phyloP scores from a whole-genome alignment of 1,139 yeast species.

The Suhomyces guaymorum region DNA sequence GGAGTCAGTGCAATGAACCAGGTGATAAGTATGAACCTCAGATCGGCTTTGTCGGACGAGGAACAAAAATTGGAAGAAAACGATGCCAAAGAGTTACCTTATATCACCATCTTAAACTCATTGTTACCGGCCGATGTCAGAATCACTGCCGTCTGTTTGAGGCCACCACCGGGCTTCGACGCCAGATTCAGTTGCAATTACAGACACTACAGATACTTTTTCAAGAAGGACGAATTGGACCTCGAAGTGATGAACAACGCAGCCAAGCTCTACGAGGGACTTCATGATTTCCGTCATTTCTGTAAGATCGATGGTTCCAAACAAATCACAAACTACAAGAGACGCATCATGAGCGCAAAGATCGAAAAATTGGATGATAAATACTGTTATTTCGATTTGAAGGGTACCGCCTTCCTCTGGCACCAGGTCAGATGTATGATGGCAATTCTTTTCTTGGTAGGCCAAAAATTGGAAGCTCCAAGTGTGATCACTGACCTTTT shows the following conservation, averaged over 20 bases:
- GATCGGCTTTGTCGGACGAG: constrained; percentile 60
- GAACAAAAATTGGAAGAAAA: constrained; percentile 59
- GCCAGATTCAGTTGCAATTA: constrained; percentile 87
- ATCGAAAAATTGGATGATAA: constrained; percentile 48
- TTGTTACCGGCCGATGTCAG: constrained; percentile 79
- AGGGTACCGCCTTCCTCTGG: constrained; percentile 94
- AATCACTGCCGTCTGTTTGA: constrained; percentile 75
- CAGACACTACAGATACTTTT: constrained; percentile 85
- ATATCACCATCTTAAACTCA: constrained; percentile 72
- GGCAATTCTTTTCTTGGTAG: constrained; percentile 76
- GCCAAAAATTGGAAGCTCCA: constrained; percentile 72
- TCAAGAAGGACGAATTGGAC: constrained; percentile 57
- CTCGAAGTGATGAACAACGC: constrained; percentile 69
- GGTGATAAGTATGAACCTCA: constrained; percentile 75
- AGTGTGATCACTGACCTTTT: constrained; percentile 58
- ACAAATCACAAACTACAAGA: constrained; percentile 73
- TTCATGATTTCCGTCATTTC: constrained; percentile 89
- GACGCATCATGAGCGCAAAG: constrained; percentile 57
- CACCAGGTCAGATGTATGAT: constrained; percentile 98
- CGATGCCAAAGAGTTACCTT: constrained; percentile 73
- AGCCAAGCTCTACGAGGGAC: constrained; percentile 65
- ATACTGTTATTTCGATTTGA: constrained; percentile 69
- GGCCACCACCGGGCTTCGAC: constrained; percentile 82
- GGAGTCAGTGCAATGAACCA: constrained; percentile 98
- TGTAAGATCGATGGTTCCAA: constrained; percentile 94